phyloP scores from a whole-genome alignment of 1,139 yeast genomes.

The Pichia sp. region DNA sequence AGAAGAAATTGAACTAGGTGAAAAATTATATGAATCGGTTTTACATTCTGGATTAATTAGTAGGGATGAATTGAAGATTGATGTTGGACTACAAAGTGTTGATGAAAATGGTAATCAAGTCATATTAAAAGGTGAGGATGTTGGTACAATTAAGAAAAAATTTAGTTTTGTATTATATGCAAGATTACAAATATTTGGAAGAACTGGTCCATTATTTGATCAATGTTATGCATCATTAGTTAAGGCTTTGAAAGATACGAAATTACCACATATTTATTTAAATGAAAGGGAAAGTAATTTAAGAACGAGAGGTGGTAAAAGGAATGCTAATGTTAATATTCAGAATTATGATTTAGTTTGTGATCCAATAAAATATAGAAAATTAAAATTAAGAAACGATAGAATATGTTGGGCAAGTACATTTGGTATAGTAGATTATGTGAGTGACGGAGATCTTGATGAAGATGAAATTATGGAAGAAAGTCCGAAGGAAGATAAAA shows the following conservation, averaged over 20 bases:
- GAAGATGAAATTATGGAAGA: slow-evolving; percentile 9
- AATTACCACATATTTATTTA: slow-evolving; percentile 61
- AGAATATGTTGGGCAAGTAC: slow-evolving; percentile 49
- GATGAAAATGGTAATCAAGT: slow-evolving; percentile 23
- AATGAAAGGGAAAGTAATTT: slow-evolving; percentile 50
- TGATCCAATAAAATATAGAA: slow-evolving; percentile 33
- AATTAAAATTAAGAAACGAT: slow-evolving; percentile 34
- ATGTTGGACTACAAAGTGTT: slow-evolving; percentile 47
- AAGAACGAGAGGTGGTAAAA: slow-evolving; percentile 30
- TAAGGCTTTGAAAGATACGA: slow-evolving; percentile 54
- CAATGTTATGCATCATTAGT: slow-evolving; percentile 66
- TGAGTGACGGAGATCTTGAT: slow-evolving; percentile 23
- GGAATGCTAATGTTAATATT: slow-evolving; percentile 16
- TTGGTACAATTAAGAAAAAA: slow-evolving; percentile 34
- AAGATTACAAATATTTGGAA: slow-evolving; percentile 68
- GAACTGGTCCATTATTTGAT: slow-evolving; percentile 79
- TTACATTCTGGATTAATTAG: slow-evolving; percentile 50
- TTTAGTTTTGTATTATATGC: slow-evolving; percentile 67
- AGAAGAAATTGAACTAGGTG: slow-evolving; percentile 82
- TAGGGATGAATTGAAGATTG: slow-evolving; percentile 39
- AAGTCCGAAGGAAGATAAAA: slow-evolving; percentile 15
- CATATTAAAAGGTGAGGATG: slow-evolving; percentile 38
- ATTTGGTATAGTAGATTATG: slow-evolving; percentile 40
- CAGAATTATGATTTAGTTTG: slow-evolving; percentile 34
- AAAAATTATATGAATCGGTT: slow-evolving; percentile 54